These are phyloP conservation scores for Halophytophthora batemanensis DNA, from an alignment of 352 stramenopile species.

Conservation along the genomic window DNA sequence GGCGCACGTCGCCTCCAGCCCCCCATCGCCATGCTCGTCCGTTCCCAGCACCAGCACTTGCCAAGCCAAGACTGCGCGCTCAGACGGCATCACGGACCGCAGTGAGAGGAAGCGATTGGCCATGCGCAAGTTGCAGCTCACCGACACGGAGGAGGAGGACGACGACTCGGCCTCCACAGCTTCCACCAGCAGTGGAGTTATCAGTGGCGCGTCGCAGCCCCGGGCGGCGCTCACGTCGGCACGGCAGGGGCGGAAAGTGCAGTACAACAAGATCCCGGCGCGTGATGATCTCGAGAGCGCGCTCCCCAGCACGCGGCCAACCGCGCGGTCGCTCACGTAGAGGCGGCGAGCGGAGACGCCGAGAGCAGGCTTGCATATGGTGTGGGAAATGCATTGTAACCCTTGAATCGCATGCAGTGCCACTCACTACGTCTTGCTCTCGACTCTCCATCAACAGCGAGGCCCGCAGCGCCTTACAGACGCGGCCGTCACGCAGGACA, in stretches of 20 bases:
- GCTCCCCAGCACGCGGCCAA: too few species aligned
- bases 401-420: too few species aligned
- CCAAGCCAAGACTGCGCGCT: background rate
- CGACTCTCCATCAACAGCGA: too few species aligned
- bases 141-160: conserved; percentile 11
- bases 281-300: too few species aligned
- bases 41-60: conserved; percentile 10
- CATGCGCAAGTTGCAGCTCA: conserved; percentile 13
- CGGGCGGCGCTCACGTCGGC: conserved; percentile 15
- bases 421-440: too few species aligned
- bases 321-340: too few species aligned
- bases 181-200: conserved; percentile 2
- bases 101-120: conserved; percentile 19
- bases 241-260: conserved; percentile 48
- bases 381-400: too few species aligned
- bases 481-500: too few species aligned
- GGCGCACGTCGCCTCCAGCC: conserved; percentile 10
- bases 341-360: too few species aligned
- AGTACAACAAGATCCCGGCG: conserved; percentile 53
- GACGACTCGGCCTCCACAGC: conserved; percentile 14
- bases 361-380: too few species aligned
- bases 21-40: conserved; percentile 12
- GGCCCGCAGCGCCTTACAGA: too few species aligned
- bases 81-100: conserved; percentile 4
- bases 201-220: conserved; percentile 13